Evolutionary conservation across 495 filamentous ascomycete genomes (phyloP), one percentile per base, ranked within the genome.

Genomic region (Penicillium daleae): DNA sequence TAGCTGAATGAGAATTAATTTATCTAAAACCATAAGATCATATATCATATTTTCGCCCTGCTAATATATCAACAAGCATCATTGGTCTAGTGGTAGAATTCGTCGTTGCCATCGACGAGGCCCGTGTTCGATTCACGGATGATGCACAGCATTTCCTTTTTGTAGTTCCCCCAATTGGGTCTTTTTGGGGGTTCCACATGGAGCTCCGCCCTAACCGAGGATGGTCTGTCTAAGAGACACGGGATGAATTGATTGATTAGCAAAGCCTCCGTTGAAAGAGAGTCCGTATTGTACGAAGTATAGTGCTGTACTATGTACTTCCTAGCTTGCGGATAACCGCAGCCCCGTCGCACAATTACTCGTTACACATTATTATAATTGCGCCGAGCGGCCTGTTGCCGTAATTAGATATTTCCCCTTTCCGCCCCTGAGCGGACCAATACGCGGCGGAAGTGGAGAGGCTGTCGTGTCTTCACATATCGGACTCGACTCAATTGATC

Each of bases 31-130:
- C n/a, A n/a, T n/a, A n/a, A n/a, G n/a, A n/a, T n/a, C n/a, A n/a
- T n/a, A n/a, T n/a, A n/a, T n/a, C n/a, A n/a, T n/a, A n/a, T n/a
- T n/a, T n/a, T n/a, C n/a, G n/a, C n/a, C n/a, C n/a, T n/a, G n/a
- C n/a, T n/a, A n/a, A n/a, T 26, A 8, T 46, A 65, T 57, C 0
- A 60, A 72, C 50, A 56, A 75, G 80, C 80, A 80, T 81, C 77
- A 79, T 80, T 83, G 80, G 80, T 83, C 79, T 83, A 83, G 80
- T 83, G 80, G 80, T 83, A 83, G 78, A 83, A 83, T 83, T 82
- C 80, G 72, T 83, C 80, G 80, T 82, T 83, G 80, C 80, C 80
- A 83, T 83, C 80, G 80, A 83, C 73, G 80, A 82, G 80, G 78
- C 80, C 79, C 80, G 80, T 78, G 81, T 83, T 82, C 81, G 81